phyloP scores from a whole-genome alignment of 371 early-diverging fungal species.

The Lichtheimia hyalospora region DNA sequence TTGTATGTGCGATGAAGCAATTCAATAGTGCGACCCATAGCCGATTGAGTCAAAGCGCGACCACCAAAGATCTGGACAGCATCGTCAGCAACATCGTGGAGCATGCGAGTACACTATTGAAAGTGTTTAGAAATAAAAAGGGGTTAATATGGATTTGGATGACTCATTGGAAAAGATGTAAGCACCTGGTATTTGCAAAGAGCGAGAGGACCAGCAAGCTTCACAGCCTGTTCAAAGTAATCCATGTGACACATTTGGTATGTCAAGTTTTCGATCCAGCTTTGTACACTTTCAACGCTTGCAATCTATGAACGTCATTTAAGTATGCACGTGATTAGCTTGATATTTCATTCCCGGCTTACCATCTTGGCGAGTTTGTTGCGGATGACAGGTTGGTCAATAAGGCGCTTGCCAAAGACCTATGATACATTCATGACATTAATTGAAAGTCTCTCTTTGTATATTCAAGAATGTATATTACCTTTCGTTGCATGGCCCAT shows the following conservation, averaged over 20 bases:
- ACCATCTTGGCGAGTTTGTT: conserved; percentile 71
- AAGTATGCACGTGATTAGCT: conserved; percentile 3
- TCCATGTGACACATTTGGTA: conserved; percentile 57
- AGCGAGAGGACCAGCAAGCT: conserved; percentile 59
- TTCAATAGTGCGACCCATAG: conserved; percentile 51
- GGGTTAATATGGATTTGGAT: too few species aligned
- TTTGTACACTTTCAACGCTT: conserved; percentile 50
- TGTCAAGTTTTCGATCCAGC: conserved; percentile 54
- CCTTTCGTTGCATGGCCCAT: conserved; percentile 54
- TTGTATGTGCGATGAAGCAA: conserved; percentile 45
- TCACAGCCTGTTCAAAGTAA: conserved; percentile 46
- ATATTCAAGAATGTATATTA: too few species aligned
- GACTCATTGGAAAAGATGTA: too few species aligned
- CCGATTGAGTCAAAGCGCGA: conserved; percentile 54
- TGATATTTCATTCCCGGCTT: conserved; percentile 21
- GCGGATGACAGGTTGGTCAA: conserved; percentile 65
- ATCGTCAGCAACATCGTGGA: conserved; percentile 47
- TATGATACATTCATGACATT: too few species aligned
- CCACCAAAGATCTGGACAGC: conserved; percentile 63
- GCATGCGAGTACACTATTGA: conserved; percentile 42
- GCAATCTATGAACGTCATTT: conserved; percentile 35
- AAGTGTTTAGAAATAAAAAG: neutral
- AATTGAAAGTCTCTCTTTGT: too few species aligned
- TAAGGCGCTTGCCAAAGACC: conserved; percentile 79
- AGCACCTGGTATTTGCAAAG: conserved; percentile 41